Base-by-base conservation (phyloP, 2,329 filamentous ascomycete species). In the Monilinia laxa region DNA sequence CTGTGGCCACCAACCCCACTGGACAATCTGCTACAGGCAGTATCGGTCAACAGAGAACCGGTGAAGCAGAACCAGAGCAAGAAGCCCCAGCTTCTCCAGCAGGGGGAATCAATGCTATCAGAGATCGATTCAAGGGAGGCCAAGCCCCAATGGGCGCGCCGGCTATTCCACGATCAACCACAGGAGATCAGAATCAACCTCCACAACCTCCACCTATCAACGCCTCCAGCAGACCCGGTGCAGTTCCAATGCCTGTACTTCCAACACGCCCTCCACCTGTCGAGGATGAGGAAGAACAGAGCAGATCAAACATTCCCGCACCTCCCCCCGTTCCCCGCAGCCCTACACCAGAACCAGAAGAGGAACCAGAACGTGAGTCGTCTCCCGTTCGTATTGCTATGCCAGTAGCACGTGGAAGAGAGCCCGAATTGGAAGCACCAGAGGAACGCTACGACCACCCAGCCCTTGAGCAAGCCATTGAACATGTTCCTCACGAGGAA, bases 311-410 rank as follows among this genome's bases (percentile, higher is more conserved):
- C 67, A 76, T 76, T 63, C 81, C 77, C 63, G 82, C 76, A 74
- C 81, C 77, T 49, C 78, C 76, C 49, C 77, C 75, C 53, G 70
- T 76, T 69, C 75, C 72, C 60, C 76, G 75, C 31, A 77, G 71
- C 56, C 76, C 76, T 45, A 75, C 76, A 31, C 73, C 75, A 62
- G 81, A 85, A 60, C 81, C 83, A 51, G 58, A 60, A 51, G 45
- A 62, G n/a, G 58, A 62, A 60, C 60, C 81, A 78, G 78, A 73
- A 73, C 84, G 84, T 66, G 84, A 88, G 58, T 80, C 82, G 57
- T 97, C 92, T 1, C 94, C 94, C 9, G 89, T 96, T 69, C 90
- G 90, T 60, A 85, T 98, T 71, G 93, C 93, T 18, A 89, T 94
- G 78, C 95, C 95, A 4, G 90, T 98, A 65, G 83, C 87, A 62